Base-by-base conservation (phyloP, 495 filamentous ascomycete genomes). In the Neurospora sp. region DNA sequence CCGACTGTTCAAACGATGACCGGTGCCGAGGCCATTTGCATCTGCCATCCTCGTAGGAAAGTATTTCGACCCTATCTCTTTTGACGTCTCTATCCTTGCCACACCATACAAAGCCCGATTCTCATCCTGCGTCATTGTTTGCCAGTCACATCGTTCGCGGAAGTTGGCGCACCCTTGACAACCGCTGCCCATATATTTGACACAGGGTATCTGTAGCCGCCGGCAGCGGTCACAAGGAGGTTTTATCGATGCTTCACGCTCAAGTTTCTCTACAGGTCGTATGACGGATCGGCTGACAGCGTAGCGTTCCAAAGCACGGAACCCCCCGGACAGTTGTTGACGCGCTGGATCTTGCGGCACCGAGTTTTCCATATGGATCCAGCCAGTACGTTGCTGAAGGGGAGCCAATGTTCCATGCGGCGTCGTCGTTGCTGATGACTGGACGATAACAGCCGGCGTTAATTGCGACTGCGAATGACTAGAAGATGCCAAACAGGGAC, bases 151-250 rank as follows among this genome's bases (percentile, higher is more conserved):
- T 74, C 92, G 94, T 16, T 92, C 91, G 77, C 96, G 93, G 81
- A 95, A 94, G 80, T 91, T 92, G 2, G 93, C 96, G 81, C 93
- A 97, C 42, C 92, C 92, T 80, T 91, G 87, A 79, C 93, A 97
- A 31, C 93, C 92, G 0, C 92, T 95, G 41, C 14, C 22, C 22
- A 94, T 83, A 72, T 96, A 92, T 81, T 95, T 96, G 44, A 93
- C 81, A 70, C 93, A 97, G 72, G 92, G 88, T 85, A 93, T 92
- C 73, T 91, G 89, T 18, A 95, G 84, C 16, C 93, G 87, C 27
- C 93, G 87, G 75, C 93, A 97, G 35, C 92, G 87, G 78, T 96
- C 93, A 78, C 93, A 97, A 8, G 93, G 92, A 27, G 93, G 93
- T 14, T 88, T 75, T 41, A 96, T 90, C 1, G 86, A 83, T 69